Percentiles rank a stretch among this genome's conserved stretches.
These are phyloP conservation scores for Austroboletus novae-zelandiae DNA, from an alignment of 1,284 basidiomycete species.

Conservation along the genomic window DNA sequence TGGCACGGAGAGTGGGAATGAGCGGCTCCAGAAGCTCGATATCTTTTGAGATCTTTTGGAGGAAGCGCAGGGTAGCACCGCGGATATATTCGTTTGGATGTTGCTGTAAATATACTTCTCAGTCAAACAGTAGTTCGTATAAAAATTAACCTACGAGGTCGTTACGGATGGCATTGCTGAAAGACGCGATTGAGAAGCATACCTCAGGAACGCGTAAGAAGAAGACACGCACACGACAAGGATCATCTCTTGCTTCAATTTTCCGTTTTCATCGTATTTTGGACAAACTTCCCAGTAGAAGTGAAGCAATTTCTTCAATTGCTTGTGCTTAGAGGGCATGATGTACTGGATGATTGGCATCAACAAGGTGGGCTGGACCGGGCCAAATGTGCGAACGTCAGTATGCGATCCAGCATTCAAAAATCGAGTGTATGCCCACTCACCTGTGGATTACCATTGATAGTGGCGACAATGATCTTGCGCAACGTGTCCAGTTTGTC, in stretches of 20 bases:
- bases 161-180: constrained; percentile 94
- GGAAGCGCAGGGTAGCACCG: constrained; percentile 93
- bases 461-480: constrained; percentile 92
- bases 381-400: constrained; percentile 2
- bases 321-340: constrained; percentile 92
- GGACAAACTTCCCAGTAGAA: constrained; percentile 99
- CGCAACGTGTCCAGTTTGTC: constrained; percentile 97
- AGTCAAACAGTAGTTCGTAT: neutral
- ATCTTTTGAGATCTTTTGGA: constrained; percentile 95
- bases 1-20: constrained; percentile 89
- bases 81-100: constrained; percentile 99
- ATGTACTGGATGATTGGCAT: constrained; percentile 97
- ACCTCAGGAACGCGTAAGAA: neutral
- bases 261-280: constrained; percentile 96
- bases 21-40: constrained; percentile 95
- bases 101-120: constrained; percentile 56
- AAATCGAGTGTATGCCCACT: constrained; percentile 15
- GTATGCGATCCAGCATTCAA: constrained; percentile 3
- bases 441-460: constrained; percentile 90
- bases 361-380: constrained; percentile 74
- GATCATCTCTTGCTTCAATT: constrained; percentile 99
- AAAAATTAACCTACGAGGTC: constrained; percentile 70
- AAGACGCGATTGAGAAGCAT: constrained; percentile 11
- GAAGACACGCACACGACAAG: constrained; percentile 81
- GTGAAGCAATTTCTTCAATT: constrained; percentile 97